These are phyloP conservation scores for Pythium sukuiense DNA, from an alignment of 352 stramenopile genomes.

Conservation along the genomic window DNA sequence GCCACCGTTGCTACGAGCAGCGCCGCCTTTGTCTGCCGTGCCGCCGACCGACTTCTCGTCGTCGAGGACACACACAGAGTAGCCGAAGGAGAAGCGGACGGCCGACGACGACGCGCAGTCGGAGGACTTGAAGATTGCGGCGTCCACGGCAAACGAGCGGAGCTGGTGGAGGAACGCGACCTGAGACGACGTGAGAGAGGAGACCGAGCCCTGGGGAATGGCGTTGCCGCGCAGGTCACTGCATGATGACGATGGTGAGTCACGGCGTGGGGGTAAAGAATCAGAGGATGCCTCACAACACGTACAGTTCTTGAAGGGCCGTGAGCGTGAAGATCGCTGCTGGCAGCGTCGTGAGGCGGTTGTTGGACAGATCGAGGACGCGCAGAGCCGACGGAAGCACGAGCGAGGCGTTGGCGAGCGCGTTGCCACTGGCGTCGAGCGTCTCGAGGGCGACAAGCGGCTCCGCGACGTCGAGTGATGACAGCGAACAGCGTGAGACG, in stretches of 20 bases:
- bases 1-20: no score
- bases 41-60: neutral
- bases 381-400: slow-evolving; percentile 11
- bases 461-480: neutral
- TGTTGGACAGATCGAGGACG: slow-evolving; percentile 19
- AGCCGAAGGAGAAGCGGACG: slow-evolving; percentile 11
- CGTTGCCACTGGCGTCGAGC: slow-evolving; percentile 25
- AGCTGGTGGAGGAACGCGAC: slow-evolving; percentile 20
- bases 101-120: slow-evolving; percentile 10
- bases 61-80: slow-evolving; percentile 12
- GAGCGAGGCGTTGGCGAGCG: neutral
- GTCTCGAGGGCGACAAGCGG: slow-evolving; percentile 1
- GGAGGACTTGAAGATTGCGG: slow-evolving; percentile 11
- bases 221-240: slow-evolving; percentile 24
- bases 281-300: neutral
- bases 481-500: slow-evolving; percentile 15
- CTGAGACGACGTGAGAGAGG: slow-evolving; percentile 8
- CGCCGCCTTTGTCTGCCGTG: neutral
- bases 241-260: neutral
- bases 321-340: slow-evolving; percentile 13
- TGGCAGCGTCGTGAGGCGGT: slow-evolving; percentile 15
- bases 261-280: neutral
- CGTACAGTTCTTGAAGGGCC: slow-evolving; percentile 20
- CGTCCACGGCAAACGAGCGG: slow-evolving; percentile 11
- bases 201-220: slow-evolving; percentile 3